Base-by-base conservation (phyloP, 345 rosid species). In the Brassica juncea region DNA sequence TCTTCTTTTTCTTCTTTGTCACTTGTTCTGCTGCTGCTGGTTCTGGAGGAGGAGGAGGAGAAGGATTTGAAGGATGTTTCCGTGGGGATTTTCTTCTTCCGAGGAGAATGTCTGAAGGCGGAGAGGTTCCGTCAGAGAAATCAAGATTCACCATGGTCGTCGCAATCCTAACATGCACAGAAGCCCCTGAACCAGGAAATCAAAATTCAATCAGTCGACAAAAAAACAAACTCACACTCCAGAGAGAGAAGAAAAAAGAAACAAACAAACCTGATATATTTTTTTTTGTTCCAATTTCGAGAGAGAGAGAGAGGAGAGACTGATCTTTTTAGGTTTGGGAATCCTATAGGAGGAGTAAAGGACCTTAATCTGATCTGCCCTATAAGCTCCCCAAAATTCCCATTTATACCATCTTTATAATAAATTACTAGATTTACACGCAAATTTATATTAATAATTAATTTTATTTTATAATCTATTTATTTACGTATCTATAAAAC, bases 81-180 rank as follows among this genome's bases (percentile, higher is more conserved):
- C 68, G 68, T 15, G 68, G 25, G 25, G 68, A 64, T 64, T 64
- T 32, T 64, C 42, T n/a, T 5, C 8, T 6, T 2, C 34, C 25
- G 25, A 23, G 2, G 42, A n/a, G 21, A 31, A 19, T 6, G 0
- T 6, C 12, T 64, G 68, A 7, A 3, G 44, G 10, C 12, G 68
- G 44, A 8, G 66, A 12, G 4, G 19, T 12, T 2, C 2, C 37
- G 1, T 61, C 19, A 3, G 66, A 6, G 10, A 61, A 61, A 28
- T 28, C 66, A 5, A 61, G 52, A 77, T 83, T 57, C 89, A 31
- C 42, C 21, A 63, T 63, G 11, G 42, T 31, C 42, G 42, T 31
- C 42, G 6, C 35, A 12, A 55, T 16, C 10, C 25, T 54, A 25
- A 58, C 63, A 58, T 23, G 63, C 63, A 58, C 14, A 58, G 6